Conservation (phyloP, 139 green algal species). For the Spirogloea muscicola region DNA sequence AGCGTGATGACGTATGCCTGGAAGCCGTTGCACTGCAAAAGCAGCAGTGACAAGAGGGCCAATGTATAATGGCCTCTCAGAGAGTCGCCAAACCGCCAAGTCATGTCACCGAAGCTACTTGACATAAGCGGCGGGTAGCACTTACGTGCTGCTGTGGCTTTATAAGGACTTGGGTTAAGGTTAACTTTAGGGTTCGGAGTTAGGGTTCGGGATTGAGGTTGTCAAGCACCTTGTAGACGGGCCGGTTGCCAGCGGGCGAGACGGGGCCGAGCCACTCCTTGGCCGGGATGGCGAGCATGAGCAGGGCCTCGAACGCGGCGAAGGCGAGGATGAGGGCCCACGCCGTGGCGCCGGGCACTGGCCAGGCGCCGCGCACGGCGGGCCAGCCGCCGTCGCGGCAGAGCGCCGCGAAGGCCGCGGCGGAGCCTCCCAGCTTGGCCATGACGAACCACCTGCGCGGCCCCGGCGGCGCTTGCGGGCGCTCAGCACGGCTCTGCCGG, state of each 20-base stretch:
- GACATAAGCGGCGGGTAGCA: no score
- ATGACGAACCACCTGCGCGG: conserved; percentile 46
- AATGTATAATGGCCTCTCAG: no score
- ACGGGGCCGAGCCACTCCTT: conserved; percentile 55
- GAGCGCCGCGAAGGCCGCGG: neutral
- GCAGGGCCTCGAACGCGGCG: conserved; percentile 55
- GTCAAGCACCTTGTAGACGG: conserved; percentile 68
- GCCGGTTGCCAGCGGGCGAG: conserved; percentile 63
- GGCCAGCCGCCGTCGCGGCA: neutral
- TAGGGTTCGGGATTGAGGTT: no score
- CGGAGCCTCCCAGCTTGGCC: conserved; percentile 40
- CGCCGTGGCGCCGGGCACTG: conserved; percentile 36
- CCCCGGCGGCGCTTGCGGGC: no score
- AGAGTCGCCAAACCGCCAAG: no score
- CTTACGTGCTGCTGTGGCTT: no score
- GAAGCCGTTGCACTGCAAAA: no score
- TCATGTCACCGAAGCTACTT: no score
- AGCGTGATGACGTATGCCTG: no score
- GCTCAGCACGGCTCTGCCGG: neutral
- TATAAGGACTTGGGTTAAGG: no score
- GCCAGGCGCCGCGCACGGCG: conserved; percentile 39
- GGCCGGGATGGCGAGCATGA: conserved; percentile 60
- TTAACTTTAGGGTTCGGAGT: no score
- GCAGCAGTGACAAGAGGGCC: no score
- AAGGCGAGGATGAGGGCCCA: conserved; percentile 53